A percentile compares a stretch with the other conserved stretches of the same genome.
phyloP scores from a whole-genome alignment of 2,329 filamentous ascomycete genomes.

The Xylariaceae sp. region DNA sequence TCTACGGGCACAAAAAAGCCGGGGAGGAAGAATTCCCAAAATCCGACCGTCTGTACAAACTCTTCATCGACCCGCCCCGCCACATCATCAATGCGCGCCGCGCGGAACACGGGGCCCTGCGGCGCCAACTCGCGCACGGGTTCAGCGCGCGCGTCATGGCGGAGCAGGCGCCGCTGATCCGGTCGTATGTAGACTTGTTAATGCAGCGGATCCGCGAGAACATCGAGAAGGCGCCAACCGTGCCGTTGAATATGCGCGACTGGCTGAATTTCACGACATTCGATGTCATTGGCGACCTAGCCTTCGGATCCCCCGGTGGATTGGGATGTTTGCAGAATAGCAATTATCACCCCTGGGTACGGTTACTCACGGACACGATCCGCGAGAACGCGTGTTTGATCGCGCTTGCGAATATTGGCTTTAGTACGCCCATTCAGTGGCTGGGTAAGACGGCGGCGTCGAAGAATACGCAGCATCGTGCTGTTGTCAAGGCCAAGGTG shows the following conservation, averaged over 20 bases:
- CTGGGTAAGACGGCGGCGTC: conserved; percentile 16
- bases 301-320: conserved; percentile 38
- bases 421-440: conserved; percentile 16
- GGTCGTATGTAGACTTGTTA: conserved; percentile 35
- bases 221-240: conserved; percentile 23
- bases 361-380: conserved; percentile 30
- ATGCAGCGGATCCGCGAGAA: conserved; percentile 30
- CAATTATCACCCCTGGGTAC: conserved; percentile 34
- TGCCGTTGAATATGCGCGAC: conserved; percentile 32
- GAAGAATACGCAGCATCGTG: conserved; percentile 23
- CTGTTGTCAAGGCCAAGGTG: conserved; percentile 25
- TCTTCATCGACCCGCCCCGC: conserved; percentile 23
- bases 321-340: conserved; percentile 36
- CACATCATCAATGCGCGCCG: conserved; percentile 32
- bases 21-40: conserved; percentile 32
- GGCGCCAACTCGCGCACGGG: conserved; percentile 36
- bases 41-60: conserved; percentile 27
- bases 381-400: conserved; percentile 21
- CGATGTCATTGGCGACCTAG: conserved; percentile 43
- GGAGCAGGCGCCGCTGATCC: conserved; percentile 39
- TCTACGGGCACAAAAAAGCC: conserved; percentile 35
- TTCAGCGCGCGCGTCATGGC: conserved; percentile 38
- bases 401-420: conserved; percentile 20
- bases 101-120: conserved; percentile 32
- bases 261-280: conserved; percentile 40